Conservation (phyloP, 2,329 filamentous ascomycete genomes). For the Nemania diffusa region DNA sequence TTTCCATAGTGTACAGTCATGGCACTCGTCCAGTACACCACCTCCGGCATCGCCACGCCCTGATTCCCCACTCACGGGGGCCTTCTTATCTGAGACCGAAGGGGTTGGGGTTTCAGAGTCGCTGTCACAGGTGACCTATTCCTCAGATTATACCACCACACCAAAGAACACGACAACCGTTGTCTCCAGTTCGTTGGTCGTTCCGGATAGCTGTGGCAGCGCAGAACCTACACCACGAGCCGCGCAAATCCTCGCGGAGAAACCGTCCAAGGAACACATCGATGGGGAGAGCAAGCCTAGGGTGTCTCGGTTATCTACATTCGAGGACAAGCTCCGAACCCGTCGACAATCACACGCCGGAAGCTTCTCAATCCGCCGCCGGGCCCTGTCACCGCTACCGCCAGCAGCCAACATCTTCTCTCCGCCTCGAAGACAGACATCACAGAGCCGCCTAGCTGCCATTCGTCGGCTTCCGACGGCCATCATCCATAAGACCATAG, state of each 20-base stretch:
- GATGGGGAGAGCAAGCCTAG: background rate
- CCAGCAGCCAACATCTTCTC: slow-evolving; percentile 73
- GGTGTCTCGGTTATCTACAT: slow-evolving; percentile 42
- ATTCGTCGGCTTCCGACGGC: slow-evolving; percentile 67
- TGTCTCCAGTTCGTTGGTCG: slow-evolving; percentile 45
- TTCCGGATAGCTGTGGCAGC: slow-evolving; percentile 44
- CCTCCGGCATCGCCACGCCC: slow-evolving; percentile 58
- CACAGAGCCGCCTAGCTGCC: slow-evolving; percentile 55
- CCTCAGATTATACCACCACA: slow-evolving; percentile 51
- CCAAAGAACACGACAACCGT: slow-evolving; percentile 44
- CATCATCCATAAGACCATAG: slow-evolving; percentile 80
- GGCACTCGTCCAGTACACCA: slow-evolving; percentile 58
- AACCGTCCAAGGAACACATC: background rate
- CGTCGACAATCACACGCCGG: slow-evolving; percentile 66
- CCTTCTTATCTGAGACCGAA: slow-evolving; percentile 55
- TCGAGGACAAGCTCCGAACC: slow-evolving; percentile 54
- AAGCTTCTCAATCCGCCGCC: slow-evolving; percentile 62
- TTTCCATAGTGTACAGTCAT: slow-evolving; percentile 65
- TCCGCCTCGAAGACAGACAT: slow-evolving; percentile 54
- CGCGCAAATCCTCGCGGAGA: background rate
- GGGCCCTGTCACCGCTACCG: slow-evolving; percentile 74
- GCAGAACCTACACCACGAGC: slow-evolving; percentile 40
- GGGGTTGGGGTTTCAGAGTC: slow-evolving; percentile 52
- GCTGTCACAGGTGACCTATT: slow-evolving; percentile 46
- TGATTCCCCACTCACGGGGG: slow-evolving; percentile 48